Evolutionary conservation across 345 rosid genomes (phyloP).

Genomic region (Citrus australasica): DNA sequence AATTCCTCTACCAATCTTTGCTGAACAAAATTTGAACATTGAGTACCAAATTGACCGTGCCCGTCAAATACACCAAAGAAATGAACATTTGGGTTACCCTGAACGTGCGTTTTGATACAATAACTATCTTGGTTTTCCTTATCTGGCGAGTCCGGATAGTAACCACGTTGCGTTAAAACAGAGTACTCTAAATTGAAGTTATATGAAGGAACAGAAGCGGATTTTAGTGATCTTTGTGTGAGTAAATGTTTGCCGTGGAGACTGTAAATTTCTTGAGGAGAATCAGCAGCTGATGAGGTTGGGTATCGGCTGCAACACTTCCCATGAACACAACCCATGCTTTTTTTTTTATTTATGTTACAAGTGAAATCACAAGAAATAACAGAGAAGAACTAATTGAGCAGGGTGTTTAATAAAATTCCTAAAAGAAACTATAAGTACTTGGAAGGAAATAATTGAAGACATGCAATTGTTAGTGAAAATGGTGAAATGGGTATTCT

Average conservation of each 20-base stretch:
- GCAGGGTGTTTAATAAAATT: conserved; percentile 26
- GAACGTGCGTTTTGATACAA: conserved; percentile 65
- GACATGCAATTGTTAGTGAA: conserved; percentile 10
- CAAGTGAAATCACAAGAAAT: conserved; percentile 6
- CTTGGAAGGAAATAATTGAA: background rate
- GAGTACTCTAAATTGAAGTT: conserved; percentile 72
- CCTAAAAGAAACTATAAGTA: conserved; percentile 17
- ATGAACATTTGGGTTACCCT: conserved; percentile 84
- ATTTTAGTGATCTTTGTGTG: conserved; percentile 55
- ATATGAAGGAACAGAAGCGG: conserved; percentile 59
- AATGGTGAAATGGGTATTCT: conserved; percentile 19
- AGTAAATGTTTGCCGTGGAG: conserved; percentile 39
- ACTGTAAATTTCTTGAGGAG: conserved; percentile 21
- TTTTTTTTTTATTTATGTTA: background rate
- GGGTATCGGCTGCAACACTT: conserved; percentile 73
- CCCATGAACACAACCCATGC: conserved; percentile 90
- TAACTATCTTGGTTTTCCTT: conserved; percentile 86
- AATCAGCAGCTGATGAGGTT: conserved; percentile 57
- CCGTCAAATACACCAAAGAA: conserved; percentile 96
- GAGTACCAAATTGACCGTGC: conserved; percentile 74
- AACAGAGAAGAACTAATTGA: background rate
- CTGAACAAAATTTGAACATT: conserved; percentile 77
- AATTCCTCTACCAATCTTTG: conserved; percentile 67
- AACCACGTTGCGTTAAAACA: conserved; percentile 70
- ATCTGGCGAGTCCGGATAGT: conserved; percentile 78